Percentiles rank a stretch among this genome's conserved stretches.
Evolutionary conservation across 257 asterid species (phyloP).

Genomic region (Haberlea rhodopensis): DNA sequence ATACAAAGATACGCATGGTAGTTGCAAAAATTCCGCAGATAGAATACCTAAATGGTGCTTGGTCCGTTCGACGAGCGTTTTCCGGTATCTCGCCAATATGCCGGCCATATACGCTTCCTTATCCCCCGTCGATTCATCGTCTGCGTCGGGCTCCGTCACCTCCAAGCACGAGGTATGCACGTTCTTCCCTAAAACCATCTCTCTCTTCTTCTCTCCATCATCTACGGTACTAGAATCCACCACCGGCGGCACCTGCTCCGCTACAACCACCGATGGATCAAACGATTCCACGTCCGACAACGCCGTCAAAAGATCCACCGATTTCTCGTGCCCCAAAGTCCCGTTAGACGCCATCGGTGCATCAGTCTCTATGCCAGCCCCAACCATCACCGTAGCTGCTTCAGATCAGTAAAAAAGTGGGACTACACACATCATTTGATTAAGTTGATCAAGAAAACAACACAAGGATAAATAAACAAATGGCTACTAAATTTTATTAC

Average conservation of each 20-base stretch:
- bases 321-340: slow-evolving; percentile 36
- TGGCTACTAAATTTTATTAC: slow-evolving; percentile 14
- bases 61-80: slow-evolving; percentile 75
- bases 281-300: slow-evolving; percentile 29
- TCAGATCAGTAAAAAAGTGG: slow-evolving; percentile 9
- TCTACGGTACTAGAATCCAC: slow-evolving; percentile 27
- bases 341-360: slow-evolving; percentile 36
- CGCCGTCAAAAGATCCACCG: slow-evolving; percentile 24
- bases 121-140: slow-evolving; percentile 94
- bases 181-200: slow-evolving; percentile 76
- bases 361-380: slow-evolving; percentile 34
- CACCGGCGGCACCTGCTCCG: slow-evolving; percentile 56
- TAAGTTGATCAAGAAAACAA: not conserved
- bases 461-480: slow-evolving; percentile 10
- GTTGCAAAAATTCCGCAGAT: not conserved
- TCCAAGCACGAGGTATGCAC: slow-evolving; percentile 74
- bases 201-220: slow-evolving; percentile 39
- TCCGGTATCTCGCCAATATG: slow-evolving; percentile 82
- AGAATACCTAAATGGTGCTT: slow-evolving; percentile 79
- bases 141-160: slow-evolving; percentile 95
- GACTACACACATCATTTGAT: not conserved
- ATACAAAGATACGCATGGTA: not conserved
- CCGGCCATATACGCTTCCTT: slow-evolving; percentile 94
- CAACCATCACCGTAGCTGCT: slow-evolving; percentile 42
- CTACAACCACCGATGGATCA: slow-evolving; percentile 51